A percentile compares a stretch with the other conserved stretches of the same genome.
Conservation (phyloP, 2,329 filamentous ascomycete genomes). For the Helotiales sp. region DNA sequence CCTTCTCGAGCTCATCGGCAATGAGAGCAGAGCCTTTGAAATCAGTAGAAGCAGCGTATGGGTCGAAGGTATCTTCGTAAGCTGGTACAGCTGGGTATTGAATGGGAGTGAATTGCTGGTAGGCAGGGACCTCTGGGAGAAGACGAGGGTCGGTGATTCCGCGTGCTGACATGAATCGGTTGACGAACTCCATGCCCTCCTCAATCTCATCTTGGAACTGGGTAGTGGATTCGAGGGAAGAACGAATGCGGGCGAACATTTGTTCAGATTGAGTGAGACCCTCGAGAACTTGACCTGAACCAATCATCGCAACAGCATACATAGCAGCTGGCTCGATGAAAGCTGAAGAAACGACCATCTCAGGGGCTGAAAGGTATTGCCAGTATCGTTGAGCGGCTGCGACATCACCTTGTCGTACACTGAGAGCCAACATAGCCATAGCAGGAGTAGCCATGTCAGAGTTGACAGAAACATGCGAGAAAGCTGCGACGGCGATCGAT, state of each 20-base stretch:
- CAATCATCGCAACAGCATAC: slow-evolving; percentile 87
- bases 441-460: slow-evolving; percentile 62
- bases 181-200: slow-evolving; percentile 76
- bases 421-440: slow-evolving; percentile 84
- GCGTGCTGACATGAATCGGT: slow-evolving; percentile 62
- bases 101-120: slow-evolving; percentile 53
- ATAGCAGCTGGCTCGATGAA: slow-evolving; percentile 89
- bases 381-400: slow-evolving; percentile 79
- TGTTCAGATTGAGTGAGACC: slow-evolving; percentile 78
- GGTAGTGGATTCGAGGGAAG: slow-evolving; percentile 54
- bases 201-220: slow-evolving; percentile 81
- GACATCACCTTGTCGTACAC: slow-evolving; percentile 81
- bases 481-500: slow-evolving; percentile 70
- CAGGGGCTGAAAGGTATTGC: slow-evolving; percentile 70
- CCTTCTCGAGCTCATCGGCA: slow-evolving; percentile 85
- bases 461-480: slow-evolving; percentile 60
- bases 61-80: slow-evolving; percentile 85
- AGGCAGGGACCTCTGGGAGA: slow-evolving; percentile 52
- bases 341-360: slow-evolving; percentile 61
- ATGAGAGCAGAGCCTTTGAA: slow-evolving; percentile 92
- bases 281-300: slow-evolving; percentile 82
- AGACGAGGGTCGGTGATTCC: slow-evolving; percentile 59
- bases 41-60: slow-evolving; percentile 87
- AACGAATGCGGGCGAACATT: slow-evolving; percentile 85
- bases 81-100: slow-evolving; percentile 61